Base-by-base conservation (phyloP, 768 basidiomycete species). In the Suillus plorans region DNA sequence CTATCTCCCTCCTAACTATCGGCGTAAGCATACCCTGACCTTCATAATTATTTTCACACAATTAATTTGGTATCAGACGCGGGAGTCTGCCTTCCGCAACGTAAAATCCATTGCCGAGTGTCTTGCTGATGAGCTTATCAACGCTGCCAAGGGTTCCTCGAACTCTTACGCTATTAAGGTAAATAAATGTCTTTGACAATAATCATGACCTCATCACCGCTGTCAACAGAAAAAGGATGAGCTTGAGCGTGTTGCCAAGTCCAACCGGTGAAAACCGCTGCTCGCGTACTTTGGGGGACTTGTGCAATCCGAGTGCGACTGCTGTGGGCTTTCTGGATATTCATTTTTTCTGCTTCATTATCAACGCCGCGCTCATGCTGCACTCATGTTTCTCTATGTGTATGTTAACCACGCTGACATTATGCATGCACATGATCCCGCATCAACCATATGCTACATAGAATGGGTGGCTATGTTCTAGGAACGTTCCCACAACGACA, bases 81-180 rank as follows among this genome's bases (percentile, higher is more conserved):
- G 97, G 76, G 97, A 99, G 82, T 98, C 97, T 55, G 95, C 97
- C 61, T 99, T 99, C 95, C 94, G 97, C 81, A 99, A 99, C 83
- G 94, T 98, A 74, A 99, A 99, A 82, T 97, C 95, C 66, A 91
- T 99, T 72, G 95, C 97, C 66, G 97, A 99, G 83, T 98, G 97
- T 82, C 87, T 99, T 61, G 97, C 97, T 66, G 97, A 99, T 78
- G 97, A 99, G 80, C 91, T 99, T 75, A 98, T 99, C 87, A 99
- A 99, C 80, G 97, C 97, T 62, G 97, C 97, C 69, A 99, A 99
- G 85, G 97, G 97, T 69, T 99, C 97, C 59, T 98, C 96, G 75
- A 99, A 99, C 91, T 99, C 97, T 63, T 99, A 99, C 78, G 97
- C 97, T 67, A 99, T 99, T 87, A 99, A 98, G 93, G 92, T 92